A percentile compares a stretch with the other conserved stretches of the same genome.
These are phyloP conservation scores for Trichosporon sp. DNA, from an alignment of 1,284 basidiomycete species.

Conservation along the genomic window DNA sequence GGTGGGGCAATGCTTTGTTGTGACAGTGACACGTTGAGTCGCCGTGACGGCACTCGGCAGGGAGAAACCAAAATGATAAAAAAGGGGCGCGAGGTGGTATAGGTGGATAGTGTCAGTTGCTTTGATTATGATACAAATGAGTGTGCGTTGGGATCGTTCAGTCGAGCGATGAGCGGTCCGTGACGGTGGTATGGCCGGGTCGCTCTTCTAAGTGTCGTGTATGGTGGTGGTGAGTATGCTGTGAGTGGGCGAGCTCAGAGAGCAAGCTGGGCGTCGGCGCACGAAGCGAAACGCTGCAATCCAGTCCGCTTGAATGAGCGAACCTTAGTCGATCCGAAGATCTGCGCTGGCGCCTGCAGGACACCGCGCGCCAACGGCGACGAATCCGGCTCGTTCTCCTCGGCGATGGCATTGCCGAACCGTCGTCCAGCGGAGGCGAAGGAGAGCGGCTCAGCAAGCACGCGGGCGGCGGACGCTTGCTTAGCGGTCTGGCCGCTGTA, in stretches of 20 bases:
- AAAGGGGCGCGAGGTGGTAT: slow-evolving; percentile 6
- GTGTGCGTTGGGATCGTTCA: slow-evolving; percentile 15
- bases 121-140: slow-evolving; percentile 14
- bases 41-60: slow-evolving; percentile 17
- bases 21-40: neutral
- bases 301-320: slow-evolving; percentile 34
- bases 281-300: slow-evolving; percentile 29
- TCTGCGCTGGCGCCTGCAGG: slow-evolving; percentile 42
- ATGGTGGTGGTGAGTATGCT: neutral
- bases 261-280: slow-evolving; percentile 24
- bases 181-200: neutral
- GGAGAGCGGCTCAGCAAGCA: slow-evolving; percentile 17
- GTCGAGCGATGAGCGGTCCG: neutral
- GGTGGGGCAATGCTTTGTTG: neutral
- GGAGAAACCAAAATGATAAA: slow-evolving; percentile 4
- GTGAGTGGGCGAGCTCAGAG: neutral
- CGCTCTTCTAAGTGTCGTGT: slow-evolving; percentile 14
- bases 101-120: slow-evolving; percentile 13
- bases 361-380: slow-evolving; percentile 38
- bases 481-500: slow-evolving; percentile 71
- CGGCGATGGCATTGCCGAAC: slow-evolving; percentile 38
- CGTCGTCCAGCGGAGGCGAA: slow-evolving; percentile 24
- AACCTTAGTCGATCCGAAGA: slow-evolving; percentile 52
- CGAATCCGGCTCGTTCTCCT: slow-evolving; percentile 46
- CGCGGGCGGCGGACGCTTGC: slow-evolving; percentile 24